Conservation (phyloP, 2,329 filamentous ascomycete genomes). For the Myriosclerotinia curreyana region DNA sequence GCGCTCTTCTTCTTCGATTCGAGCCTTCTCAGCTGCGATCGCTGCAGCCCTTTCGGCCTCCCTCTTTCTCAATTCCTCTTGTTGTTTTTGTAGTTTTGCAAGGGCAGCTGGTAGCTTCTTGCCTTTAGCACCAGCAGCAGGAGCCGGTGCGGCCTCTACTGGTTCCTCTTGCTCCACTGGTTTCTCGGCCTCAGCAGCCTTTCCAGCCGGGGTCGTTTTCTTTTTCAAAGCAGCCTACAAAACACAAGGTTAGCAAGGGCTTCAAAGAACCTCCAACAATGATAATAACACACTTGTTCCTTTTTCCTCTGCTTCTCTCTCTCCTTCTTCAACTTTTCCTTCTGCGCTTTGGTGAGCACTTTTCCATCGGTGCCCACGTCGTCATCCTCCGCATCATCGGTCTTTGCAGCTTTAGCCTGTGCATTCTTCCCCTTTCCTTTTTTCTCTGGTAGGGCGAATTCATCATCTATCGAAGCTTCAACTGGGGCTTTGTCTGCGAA, state of each 20-base stretch:
- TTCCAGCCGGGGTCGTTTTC: slow-evolving; percentile 59
- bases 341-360: slow-evolving; percentile 95
- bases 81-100: slow-evolving; percentile 73
- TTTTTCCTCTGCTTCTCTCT: slow-evolving; percentile 98
- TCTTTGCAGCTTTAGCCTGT: slow-evolving; percentile 45
- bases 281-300: slow-evolving; percentile 68
- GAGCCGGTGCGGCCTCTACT: slow-evolving; percentile 43
- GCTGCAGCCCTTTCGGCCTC: slow-evolving; percentile 61
- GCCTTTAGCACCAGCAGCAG: slow-evolving; percentile 63
- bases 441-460: slow-evolving; percentile 73
- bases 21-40: slow-evolving; percentile 61
- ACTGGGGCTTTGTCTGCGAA: slow-evolving; percentile 67
- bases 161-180: slow-evolving; percentile 50
- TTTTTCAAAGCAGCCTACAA: slow-evolving; percentile 71
- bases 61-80: slow-evolving; percentile 67
- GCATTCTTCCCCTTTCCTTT: slow-evolving; percentile 67
- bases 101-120: slow-evolving; percentile 85
- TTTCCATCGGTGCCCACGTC: slow-evolving; percentile 58
- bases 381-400: slow-evolving; percentile 47
- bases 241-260: slow-evolving; percentile 20
- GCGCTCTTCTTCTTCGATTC: slow-evolving; percentile 63
- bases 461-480: slow-evolving; percentile 80
- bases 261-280: not conserved
- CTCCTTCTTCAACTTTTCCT: slow-evolving; percentile 97
- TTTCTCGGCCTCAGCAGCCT: slow-evolving; percentile 56